Base-by-base conservation (phyloP, 1,139 yeast species). In the Diutina mesorugosa region DNA sequence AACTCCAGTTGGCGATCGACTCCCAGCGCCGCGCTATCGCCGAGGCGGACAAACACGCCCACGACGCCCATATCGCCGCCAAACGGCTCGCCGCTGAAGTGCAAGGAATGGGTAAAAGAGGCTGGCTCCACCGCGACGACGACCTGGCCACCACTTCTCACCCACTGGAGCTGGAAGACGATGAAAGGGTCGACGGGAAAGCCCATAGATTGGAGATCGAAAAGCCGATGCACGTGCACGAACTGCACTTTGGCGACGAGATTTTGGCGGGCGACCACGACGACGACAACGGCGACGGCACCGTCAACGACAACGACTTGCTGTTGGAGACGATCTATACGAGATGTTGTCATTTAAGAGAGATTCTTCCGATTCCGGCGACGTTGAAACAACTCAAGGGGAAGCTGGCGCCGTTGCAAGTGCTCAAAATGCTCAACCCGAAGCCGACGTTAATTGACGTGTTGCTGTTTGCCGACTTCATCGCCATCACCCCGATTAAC, bases 301-400 rank as follows among this genome's bases (percentile, higher is more conserved):
- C 50, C 30, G 7, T 28, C 21, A 47, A 4, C 16, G 35, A 12
- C 5, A 69, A 64, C 56, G 64, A 75, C 67, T 61, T 83, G 14
- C 75, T 88, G 0, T 71, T 89, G 58, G 95, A 88, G 63, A 80
- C 84, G 51, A 74, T 91, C 16, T 91, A 91, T 68, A 89, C 97
- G 0, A 74, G 97, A 61, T 90, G 97, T 67, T 91, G 97, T 65
- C 98, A 91, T 69, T 74, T 91, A 60, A 77, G 98, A 57, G 98
- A 91, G 65, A 91, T 91, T 57, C 71, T 91, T 61, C 98, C 98
- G 0, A 90, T 91, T 59, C 95, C 96, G 1, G 96, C 96, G 0
- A 90, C 95, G 0, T 68, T 90, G 63, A 87, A 85, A 64, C 98
- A 91, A 67, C 77, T 91, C 59, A 87, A 86, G 65, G 84, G 84